Evolutionary conservation across 2,329 filamentous ascomycete genomes (phyloP), one percentile per base, ranked within the genome.

Genomic region (Nemania sp.): DNA sequence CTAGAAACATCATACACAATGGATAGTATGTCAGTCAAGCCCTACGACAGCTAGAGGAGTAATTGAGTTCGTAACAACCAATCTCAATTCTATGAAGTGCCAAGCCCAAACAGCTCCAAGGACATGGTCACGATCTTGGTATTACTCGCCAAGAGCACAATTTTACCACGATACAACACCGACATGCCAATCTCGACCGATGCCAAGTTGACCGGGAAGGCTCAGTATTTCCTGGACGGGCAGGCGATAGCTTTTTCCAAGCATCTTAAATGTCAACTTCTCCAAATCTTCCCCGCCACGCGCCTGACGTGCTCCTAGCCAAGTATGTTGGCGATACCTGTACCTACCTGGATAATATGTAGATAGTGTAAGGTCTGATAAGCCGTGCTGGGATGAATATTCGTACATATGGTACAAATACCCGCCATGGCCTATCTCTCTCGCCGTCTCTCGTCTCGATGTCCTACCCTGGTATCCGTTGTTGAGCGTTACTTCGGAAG

Each of bases 161-260:
- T 29, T 51, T 56, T n/a, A 18, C 22, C 20, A n/a, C 26, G 26
- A 62, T 57, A 22, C 53, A 54, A 61, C 51, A 29, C 53, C 29
- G 22, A 65, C 32, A 65, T 62, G 35, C 62, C 59, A 70, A 64
- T 64, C 65, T 62, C 43, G 52, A 62, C 56, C n/a, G n/a, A 45
- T 58, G 68, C 68, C 68, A 70, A 70, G 68, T 59, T 65, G 38
- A 64, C 61, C 57, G 22, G 61, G 35, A 66, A 58, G 53, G 26
- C 35, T 45, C 58, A 29, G 43, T 15, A 43, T 70, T 70, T 64
- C 68, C 68, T 35, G 27, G 52, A 63, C 56, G 61, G 65, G 68
- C 62, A 70, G 68, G 68, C 64, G 64, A 62, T 41, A 38, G 35
- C 27, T 58, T 45, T 51, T 49, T 32, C 54, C 41, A 57, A 66